A percentile compares a stretch with the other conserved stretches of the same genome.
phyloP scores from a whole-genome alignment of 768 basidiomycete genomes.

The Phaeolepiota aurea region DNA sequence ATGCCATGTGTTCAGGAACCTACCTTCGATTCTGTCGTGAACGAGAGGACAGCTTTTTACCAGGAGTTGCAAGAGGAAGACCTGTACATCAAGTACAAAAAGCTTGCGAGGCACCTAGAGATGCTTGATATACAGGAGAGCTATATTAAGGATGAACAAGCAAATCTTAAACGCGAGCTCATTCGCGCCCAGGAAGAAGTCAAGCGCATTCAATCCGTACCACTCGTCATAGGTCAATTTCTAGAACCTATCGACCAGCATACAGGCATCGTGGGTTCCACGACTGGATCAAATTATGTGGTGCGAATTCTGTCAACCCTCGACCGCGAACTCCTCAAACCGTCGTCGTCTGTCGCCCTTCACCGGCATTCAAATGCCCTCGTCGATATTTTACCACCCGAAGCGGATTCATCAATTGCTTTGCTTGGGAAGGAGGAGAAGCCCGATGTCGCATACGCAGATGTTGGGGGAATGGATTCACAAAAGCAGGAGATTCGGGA shows the following conservation, averaged over 20 bases:
- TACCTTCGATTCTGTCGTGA: slow-evolving; percentile 79
- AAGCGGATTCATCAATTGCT: slow-evolving; percentile 94
- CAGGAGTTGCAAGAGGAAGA: slow-evolving; percentile 89
- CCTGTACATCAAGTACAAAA: slow-evolving; percentile 96
- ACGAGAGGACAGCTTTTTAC: slow-evolving; percentile 82
- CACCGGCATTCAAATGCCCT: slow-evolving; percentile 98
- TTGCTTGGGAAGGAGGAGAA: slow-evolving; percentile 94
- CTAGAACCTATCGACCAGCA: slow-evolving; percentile 97
- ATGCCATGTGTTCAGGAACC: slow-evolving; percentile 53
- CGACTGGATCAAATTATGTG: slow-evolving; percentile 97
- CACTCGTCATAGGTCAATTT: slow-evolving; percentile 98
- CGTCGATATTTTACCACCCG: slow-evolving; percentile 96
- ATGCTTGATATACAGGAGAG: slow-evolving; percentile 92
- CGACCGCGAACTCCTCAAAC: slow-evolving; percentile 95
- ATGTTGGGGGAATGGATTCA: slow-evolving; percentile 94
- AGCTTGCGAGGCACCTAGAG: slow-evolving; percentile 88
- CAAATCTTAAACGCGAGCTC: slow-evolving; percentile 94
- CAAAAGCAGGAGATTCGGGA: slow-evolving; percentile 99
- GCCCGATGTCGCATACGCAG: slow-evolving; percentile 82
- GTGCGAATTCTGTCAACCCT: slow-evolving; percentile 95
- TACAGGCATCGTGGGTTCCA: slow-evolving; percentile 94
- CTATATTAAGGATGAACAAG: slow-evolving; percentile 98
- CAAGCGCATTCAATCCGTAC: slow-evolving; percentile 97
- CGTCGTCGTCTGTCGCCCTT: slow-evolving; percentile 94
- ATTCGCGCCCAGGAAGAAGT: slow-evolving; percentile 99